Base-by-base conservation (phyloP, 148 eudicot genomes). In the Silene conica region DNA sequence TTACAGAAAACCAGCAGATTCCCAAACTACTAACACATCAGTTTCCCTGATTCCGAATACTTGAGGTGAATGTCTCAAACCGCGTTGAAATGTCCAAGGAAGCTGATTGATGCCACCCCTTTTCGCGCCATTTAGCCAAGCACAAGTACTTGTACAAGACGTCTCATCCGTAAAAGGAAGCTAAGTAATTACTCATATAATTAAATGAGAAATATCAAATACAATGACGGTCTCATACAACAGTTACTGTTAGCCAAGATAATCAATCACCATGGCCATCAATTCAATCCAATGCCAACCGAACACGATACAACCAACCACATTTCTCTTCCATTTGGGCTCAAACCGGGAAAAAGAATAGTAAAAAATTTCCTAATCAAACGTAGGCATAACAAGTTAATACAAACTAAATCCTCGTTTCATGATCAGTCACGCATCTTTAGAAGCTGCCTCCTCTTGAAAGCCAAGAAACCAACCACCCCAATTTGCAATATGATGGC, bases 401-500 rank as follows among this genome's bases (percentile, higher is more conserved):
- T 41, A 12, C 31, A 66, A 54, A 57, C 25, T 18, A 62, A 63
- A 34, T 18, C 34, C 26, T 10, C 41, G 25, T 34, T 60, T 9
- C 34, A 34, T 25, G 19, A 60, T 79, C 74, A 74, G 73, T 74
- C 78, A 25, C 69, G 74, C 68, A 71, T 69, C 74, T 78, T 82
- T n/a, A 77, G 72, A 70, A 89, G 79, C 41, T 80, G 87, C 63
- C 86, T 79, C 78, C 85, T 85, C 71, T 81, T 78, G 76, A 84
- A 81, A 23, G 85, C 70, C 67, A 91, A 78, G 77, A 86, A 91
- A 11, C 85, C 85, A 60, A 85, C 83, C 34, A 86, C 91, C 43
- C 89, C 83, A 76, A 89, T 67, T 72, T 91, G 97, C 85, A 89
- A 86, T 66, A 86, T 85, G 61, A 56, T 78, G 13, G 67, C 91